Evolutionary conservation across 2,329 filamentous ascomycete species (phyloP).

Genomic region (Epichloe coenophiala): DNA sequence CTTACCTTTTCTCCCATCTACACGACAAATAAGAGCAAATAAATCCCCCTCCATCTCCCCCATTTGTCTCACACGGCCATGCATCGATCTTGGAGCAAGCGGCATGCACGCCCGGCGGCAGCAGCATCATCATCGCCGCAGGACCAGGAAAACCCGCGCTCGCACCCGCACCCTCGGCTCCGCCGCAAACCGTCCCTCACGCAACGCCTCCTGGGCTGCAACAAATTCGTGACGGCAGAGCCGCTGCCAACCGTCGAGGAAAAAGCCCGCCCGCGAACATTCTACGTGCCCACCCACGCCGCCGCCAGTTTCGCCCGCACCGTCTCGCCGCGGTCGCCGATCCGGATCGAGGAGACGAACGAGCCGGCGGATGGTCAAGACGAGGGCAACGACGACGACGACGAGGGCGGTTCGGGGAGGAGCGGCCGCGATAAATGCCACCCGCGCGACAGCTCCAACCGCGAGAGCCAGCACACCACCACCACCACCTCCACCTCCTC

Average conservation of each 20-base stretch:
- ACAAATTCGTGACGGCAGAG: background rate
- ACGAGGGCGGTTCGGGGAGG: no score
- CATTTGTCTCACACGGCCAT: background rate
- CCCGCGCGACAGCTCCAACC: no score
- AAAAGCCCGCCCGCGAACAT: background rate
- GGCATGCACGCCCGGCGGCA: background rate
- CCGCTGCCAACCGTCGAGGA: background rate
- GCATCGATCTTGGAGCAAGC: constrained; percentile 1
- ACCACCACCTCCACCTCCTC: no score
- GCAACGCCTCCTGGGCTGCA: constrained; percentile 2
- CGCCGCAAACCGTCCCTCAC: constrained; percentile 5
- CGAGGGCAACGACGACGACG: background rate
- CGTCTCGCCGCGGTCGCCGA: constrained; percentile 8
- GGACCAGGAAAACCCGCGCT: background rate
- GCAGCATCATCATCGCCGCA: background rate
- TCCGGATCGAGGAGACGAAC: constrained; percentile 8
- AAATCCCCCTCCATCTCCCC: background rate
- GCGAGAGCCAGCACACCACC: no score
- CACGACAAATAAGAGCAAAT: no score
- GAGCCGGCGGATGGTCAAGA: background rate
- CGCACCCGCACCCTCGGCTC: background rate
- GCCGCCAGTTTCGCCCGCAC: constrained; percentile 15
- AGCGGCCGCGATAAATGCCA: no score
- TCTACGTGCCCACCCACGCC: constrained; percentile 18
- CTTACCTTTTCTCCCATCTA: no score